phyloP scores from a whole-genome alignment of 2,329 filamentous ascomycete species.

The Fusarium veterinarium region DNA sequence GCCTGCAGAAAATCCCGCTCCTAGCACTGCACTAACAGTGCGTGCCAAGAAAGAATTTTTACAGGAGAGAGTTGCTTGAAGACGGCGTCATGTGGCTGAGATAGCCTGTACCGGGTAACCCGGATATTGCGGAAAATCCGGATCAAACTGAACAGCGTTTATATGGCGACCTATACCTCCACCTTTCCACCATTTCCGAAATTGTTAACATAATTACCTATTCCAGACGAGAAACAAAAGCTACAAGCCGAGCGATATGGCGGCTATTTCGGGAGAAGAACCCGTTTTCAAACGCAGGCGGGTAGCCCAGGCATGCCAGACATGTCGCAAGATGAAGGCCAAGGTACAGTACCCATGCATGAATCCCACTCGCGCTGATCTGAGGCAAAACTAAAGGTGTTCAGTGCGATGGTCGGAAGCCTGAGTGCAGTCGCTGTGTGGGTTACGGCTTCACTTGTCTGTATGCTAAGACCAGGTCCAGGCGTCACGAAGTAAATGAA shows the following conservation, averaged over 20 bases:
- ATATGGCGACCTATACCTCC: no score
- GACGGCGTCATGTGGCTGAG: no score
- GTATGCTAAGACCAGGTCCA: neutral
- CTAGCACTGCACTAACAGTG: no score
- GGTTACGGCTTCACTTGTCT: neutral
- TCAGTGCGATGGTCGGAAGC: neutral
- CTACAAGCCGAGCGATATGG: neutral
- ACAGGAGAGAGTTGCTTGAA: no score
- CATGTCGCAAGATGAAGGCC: neutral
- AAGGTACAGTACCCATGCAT: neutral
- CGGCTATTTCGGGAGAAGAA: neutral
- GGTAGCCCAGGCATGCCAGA: neutral
- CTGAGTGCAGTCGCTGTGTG: neutral
- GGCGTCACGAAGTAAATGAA: neutral
- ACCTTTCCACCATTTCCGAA: neutral
- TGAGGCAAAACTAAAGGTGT: neutral
- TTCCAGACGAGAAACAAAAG: neutral
- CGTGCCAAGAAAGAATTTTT: no score
- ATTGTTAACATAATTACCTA: neutral
- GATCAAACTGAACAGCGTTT: no score
- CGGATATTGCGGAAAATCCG: no score
- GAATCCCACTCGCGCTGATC: neutral
- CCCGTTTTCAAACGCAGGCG: neutral
- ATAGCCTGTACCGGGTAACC: no score
- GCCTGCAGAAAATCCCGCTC: no score